Percentiles rank a stretch among this genome's conserved stretches.
Conservation (phyloP, 2,329 filamentous ascomycete genomes). For the Beauveria australis region DNA sequence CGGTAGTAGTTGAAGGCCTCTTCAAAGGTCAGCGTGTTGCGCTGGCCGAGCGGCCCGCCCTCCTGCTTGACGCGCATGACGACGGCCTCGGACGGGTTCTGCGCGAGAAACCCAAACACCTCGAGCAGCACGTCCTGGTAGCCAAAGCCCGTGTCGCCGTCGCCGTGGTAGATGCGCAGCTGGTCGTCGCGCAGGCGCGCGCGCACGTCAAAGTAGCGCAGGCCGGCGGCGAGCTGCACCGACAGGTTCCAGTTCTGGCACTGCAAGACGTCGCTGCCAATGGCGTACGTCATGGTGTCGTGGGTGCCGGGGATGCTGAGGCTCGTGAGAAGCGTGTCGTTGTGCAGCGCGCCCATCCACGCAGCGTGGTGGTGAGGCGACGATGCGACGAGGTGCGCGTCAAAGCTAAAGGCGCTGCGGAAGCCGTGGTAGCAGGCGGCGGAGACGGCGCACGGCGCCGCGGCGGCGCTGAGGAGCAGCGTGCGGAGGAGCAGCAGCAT, state of each 20-base stretch:
- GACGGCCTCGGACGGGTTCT: slow-evolving; percentile 37
- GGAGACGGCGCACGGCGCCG: slow-evolving; percentile 18
- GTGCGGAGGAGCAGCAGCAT: slow-evolving; percentile 18
- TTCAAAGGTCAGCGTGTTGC: slow-evolving; percentile 34
- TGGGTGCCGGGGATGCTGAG: slow-evolving; percentile 45
- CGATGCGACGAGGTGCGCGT: slow-evolving; percentile 14
- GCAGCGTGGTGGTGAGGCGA: slow-evolving; percentile 18
- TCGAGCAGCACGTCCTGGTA: slow-evolving; percentile 33
- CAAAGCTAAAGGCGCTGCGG: slow-evolving; percentile 28
- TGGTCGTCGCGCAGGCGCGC: slow-evolving; percentile 33
- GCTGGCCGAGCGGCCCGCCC: slow-evolving; percentile 26
- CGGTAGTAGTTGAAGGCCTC: slow-evolving; percentile 36
- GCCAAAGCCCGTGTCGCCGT: slow-evolving; percentile 36
- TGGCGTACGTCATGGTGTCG: slow-evolving; percentile 42
- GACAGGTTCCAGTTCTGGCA: slow-evolving; percentile 40
- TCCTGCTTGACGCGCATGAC: slow-evolving; percentile 45
- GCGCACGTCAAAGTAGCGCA: slow-evolving; percentile 43
- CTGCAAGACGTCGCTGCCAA: slow-evolving; percentile 28
- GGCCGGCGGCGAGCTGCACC: slow-evolving; percentile 36
- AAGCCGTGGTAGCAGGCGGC: slow-evolving; percentile 25
- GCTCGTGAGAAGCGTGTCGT: slow-evolving; percentile 31
- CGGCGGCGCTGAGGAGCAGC: slow-evolving; percentile 14
- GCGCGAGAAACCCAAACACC: slow-evolving; percentile 38
- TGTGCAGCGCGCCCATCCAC: slow-evolving; percentile 35
- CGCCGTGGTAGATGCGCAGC: slow-evolving; percentile 40